A percentile compares a stretch with the other conserved stretches of the same genome.
phyloP scores from a whole-genome alignment of 352 stramenopile species.

The Globisporangium acanthophoron region DNA sequence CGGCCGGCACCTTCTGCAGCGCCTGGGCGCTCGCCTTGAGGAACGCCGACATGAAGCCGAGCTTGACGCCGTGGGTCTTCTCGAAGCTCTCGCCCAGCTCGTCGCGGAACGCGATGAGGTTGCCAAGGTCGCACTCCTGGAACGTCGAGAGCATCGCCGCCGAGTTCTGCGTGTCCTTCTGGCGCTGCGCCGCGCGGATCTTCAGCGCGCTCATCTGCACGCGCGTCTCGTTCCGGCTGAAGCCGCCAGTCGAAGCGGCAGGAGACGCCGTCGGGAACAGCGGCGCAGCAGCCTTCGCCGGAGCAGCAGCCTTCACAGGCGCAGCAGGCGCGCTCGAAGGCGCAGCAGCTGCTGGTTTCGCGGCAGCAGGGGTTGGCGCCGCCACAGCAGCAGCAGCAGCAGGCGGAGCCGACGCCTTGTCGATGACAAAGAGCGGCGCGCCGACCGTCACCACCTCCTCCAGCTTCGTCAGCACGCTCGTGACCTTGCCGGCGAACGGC shows the following conservation, averaged over 20 bases:
- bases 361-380: conserved; percentile 9
- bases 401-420: conserved; percentile 57
- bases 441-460: conserved; percentile 97
- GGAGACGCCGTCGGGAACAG: conserved; percentile 7
- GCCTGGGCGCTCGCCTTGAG: conserved; percentile 94
- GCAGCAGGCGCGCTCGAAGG: conserved; percentile 21
- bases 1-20: conserved; percentile 90
- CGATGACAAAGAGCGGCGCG: conserved; percentile 85
- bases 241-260: conserved; percentile 18
- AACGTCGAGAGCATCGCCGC: conserved; percentile 99
- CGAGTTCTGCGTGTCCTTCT: conserved; percentile 98
- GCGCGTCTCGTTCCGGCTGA: conserved; percentile 66
- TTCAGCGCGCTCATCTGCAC: conserved; percentile 97
- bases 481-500: conserved; percentile 86
- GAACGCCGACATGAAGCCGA: conserved; percentile 99
- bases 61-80: conserved; percentile 96
- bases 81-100: conserved; percentile 92
- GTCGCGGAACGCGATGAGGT: conserved; percentile 92
- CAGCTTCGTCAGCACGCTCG: conserved; percentile 91
- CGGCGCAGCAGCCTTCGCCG: conserved; percentile 13
- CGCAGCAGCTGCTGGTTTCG: conserved; percentile 14
- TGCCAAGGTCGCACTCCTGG: conserved; percentile 97
- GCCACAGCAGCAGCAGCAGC: conserved; percentile 12
- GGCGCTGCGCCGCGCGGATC: conserved; percentile 90
- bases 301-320: conserved; percentile 9